phyloP scores from a whole-genome alignment of 2,329 filamentous ascomycete genomes.

The Paramyrothecium sp. region DNA sequence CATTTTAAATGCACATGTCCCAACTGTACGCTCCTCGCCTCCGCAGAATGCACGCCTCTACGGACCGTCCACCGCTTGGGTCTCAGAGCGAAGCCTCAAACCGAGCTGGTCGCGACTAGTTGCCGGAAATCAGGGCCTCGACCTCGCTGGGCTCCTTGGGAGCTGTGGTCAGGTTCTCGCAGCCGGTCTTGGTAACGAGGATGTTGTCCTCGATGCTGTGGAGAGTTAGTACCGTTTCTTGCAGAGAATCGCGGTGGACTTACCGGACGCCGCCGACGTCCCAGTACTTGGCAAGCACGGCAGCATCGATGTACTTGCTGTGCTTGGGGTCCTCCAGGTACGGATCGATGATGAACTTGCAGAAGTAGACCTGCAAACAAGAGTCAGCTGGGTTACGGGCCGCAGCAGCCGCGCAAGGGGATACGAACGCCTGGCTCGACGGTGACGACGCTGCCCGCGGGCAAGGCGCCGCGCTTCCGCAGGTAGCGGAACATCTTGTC shows the following conservation, averaged over 20 bases:
- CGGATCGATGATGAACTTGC: conserved; percentile 80
- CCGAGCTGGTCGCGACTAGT: neutral
- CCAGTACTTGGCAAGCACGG: conserved; percentile 77
- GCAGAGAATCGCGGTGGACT: conserved; percentile 20
- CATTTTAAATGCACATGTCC: no score
- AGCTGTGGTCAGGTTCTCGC: conserved; percentile 71
- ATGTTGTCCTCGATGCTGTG: conserved; percentile 67
- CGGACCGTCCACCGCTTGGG: no score
- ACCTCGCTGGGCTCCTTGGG: conserved; percentile 66
- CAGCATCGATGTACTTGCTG: conserved; percentile 71
- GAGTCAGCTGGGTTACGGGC: neutral
- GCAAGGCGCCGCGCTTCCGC: conserved; percentile 71
- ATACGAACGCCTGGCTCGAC: conserved; percentile 82
- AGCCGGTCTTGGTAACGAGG: conserved; percentile 66
- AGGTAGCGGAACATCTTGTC: conserved; percentile 88
- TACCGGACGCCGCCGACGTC: conserved; percentile 72
- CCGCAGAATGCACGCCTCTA: no score
- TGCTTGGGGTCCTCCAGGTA: conserved; percentile 72
- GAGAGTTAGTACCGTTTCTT: conserved; percentile 14
- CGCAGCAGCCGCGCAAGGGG: no score
- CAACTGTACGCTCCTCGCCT: no score
- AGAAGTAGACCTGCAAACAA: conserved; percentile 76
- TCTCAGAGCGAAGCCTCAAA: no score
- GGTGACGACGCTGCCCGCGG: conserved; percentile 81
- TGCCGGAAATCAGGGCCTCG: conserved; percentile 37